Percentiles rank a stretch among this genome's conserved stretches.
Evolutionary conservation across 2,329 filamentous ascomycete genomes (phyloP).

Genomic region (Helotiales sp.): DNA sequence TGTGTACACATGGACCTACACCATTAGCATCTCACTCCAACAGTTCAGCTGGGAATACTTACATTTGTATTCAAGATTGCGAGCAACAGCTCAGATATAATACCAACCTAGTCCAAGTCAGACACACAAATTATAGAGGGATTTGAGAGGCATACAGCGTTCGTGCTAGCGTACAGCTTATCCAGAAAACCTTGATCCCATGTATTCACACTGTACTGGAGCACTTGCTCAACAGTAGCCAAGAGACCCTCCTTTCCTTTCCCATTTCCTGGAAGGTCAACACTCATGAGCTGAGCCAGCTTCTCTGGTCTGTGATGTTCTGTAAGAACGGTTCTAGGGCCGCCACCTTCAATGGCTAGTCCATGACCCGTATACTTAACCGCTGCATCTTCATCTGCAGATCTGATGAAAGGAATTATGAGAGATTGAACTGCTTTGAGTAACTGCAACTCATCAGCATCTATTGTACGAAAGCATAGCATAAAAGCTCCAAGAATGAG

Average conservation of each 20-base stretch:
- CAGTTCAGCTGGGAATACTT: constrained; percentile 41
- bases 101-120: constrained; percentile 64
- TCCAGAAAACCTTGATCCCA: constrained; percentile 97
- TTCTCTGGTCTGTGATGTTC: constrained; percentile 64
- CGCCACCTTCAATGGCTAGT: constrained; percentile 46
- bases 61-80: constrained; percentile 89
- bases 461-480: background rate
- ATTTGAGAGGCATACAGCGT: constrained; percentile 62
- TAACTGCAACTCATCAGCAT: constrained; percentile 55
- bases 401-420: constrained; percentile 71
- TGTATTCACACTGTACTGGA: constrained; percentile 94
- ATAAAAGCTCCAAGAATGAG: background rate
- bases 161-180: constrained; percentile 91
- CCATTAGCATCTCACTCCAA: constrained; percentile 19
- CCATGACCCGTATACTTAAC: constrained; percentile 59
- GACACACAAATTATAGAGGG: background rate
- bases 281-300: constrained; percentile 58
- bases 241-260: constrained; percentile 76
- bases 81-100: constrained; percentile 83
- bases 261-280: constrained; percentile 63
- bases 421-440: constrained; percentile 69
- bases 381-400: constrained; percentile 68
- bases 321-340: constrained; percentile 63
- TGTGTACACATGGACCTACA: constrained; percentile 83
- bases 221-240: constrained; percentile 69